Evolutionary conservation across 1,139 yeast genomes (phyloP).

Genomic region (Suhomyces chickasaworum): DNA sequence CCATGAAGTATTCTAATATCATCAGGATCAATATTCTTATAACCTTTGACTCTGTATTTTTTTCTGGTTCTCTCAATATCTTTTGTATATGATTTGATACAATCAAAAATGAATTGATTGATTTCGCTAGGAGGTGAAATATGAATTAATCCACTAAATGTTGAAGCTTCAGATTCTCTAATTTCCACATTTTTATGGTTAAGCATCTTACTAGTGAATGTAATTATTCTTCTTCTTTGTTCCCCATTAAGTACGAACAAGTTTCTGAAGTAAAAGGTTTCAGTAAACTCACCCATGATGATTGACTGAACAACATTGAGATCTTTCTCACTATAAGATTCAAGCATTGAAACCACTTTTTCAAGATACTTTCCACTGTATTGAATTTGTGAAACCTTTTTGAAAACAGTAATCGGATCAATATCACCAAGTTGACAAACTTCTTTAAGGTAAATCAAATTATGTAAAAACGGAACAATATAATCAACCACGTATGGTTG

Average conservation of each 20-base stretch:
- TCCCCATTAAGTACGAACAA: constrained; percentile 53
- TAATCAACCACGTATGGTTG: constrained; percentile 39
- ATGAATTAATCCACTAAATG: constrained; percentile 80
- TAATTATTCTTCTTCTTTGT: constrained; percentile 56
- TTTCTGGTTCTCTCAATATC: constrained; percentile 38
- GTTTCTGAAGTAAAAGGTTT: constrained; percentile 74
- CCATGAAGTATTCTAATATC: constrained; percentile 68
- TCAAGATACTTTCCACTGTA: constrained; percentile 48
- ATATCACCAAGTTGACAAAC: constrained; percentile 75
- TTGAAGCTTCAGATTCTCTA: constrained; percentile 72
- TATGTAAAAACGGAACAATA: constrained; percentile 72
- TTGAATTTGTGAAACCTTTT: constrained; percentile 60
- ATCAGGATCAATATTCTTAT: constrained; percentile 36
- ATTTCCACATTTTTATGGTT: constrained; percentile 73
- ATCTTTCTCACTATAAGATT: constrained; percentile 41
- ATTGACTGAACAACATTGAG: constrained; percentile 69
- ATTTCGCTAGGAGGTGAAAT: constrained; percentile 67
- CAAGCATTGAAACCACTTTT: constrained; percentile 53
- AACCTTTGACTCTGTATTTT: constrained; percentile 32
- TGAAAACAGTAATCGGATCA: constrained; percentile 55
- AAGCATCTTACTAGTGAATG: constrained; percentile 54
- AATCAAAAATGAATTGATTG: constrained; percentile 30
- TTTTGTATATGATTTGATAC: constrained; percentile 26
- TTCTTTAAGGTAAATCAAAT: constrained; percentile 71
- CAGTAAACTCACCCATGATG: constrained; percentile 69